Conservation (phyloP, 2,329 filamentous ascomycete genomes). For the Trichoderma atrobrunneum region DNA sequence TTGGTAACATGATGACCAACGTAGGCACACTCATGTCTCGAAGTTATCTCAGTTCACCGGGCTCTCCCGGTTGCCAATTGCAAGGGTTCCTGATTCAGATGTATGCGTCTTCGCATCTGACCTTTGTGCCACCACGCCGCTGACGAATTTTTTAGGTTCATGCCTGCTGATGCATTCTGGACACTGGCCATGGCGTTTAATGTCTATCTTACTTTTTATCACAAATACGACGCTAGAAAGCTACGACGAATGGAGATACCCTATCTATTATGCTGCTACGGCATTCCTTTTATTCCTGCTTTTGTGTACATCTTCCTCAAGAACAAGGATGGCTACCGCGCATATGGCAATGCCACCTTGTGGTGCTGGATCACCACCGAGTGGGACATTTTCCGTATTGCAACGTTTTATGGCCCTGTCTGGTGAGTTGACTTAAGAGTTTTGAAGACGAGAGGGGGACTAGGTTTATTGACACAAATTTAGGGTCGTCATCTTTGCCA, state of each 20-base stretch:
- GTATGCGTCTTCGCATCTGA: conserved; percentile 46
- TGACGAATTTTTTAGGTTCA: conserved; percentile 60
- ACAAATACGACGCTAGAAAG: conserved; percentile 63
- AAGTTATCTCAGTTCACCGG: conserved; percentile 50
- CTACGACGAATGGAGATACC: conserved; percentile 67
- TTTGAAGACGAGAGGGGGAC: too few species aligned
- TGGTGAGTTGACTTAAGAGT: conserved; percentile 49
- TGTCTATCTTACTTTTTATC: conserved; percentile 78
- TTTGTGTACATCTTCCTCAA: conserved; percentile 65
- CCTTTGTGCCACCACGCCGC: neutral
- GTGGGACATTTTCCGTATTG: conserved; percentile 71
- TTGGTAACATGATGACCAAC: conserved; percentile 77
- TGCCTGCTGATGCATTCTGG: conserved; percentile 74
- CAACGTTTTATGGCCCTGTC: conserved; percentile 70
- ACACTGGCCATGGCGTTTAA: conserved; percentile 80
- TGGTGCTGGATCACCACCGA: conserved; percentile 75
- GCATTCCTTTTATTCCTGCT: conserved; percentile 67
- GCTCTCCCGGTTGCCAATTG: conserved; percentile 61
- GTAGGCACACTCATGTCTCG: conserved; percentile 72
- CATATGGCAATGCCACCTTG: conserved; percentile 72
- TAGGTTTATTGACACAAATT: neutral
- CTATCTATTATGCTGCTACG: conserved; percentile 70
- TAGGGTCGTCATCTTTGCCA: conserved; percentile 60
- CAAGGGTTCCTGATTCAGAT: conserved; percentile 81
- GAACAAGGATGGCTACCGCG: conserved; percentile 46